A percentile compares a stretch with the other conserved stretches of the same genome.
Conservation (phyloP, 2,329 filamentous ascomycete species). For the Aspergillus pseudonomiae region DNA sequence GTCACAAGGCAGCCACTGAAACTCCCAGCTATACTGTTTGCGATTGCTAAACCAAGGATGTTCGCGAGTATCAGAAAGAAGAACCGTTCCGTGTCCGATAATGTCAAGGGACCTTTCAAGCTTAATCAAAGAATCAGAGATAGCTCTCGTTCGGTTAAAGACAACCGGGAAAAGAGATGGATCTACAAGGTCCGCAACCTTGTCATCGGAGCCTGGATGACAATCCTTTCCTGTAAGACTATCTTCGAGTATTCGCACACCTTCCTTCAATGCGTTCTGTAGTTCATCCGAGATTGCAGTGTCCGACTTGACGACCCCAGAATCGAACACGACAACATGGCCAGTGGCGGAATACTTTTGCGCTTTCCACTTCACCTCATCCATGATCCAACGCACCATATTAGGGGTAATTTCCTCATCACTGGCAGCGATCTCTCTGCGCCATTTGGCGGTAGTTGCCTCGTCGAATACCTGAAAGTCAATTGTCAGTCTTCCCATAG, state of each 20-base stretch:
- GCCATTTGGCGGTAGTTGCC: constrained; percentile 38
- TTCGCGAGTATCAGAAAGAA: constrained; percentile 1
- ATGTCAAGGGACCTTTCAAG: constrained; percentile 28
- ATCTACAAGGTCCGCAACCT: constrained; percentile 67
- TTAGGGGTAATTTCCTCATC: constrained; percentile 31
- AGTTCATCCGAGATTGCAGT: constrained; percentile 45
- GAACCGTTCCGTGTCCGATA: constrained; percentile 18
- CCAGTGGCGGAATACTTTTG: constrained; percentile 31
- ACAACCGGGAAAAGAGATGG: constrained; percentile 55
- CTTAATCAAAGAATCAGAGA: constrained; percentile 22
- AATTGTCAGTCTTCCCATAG: not conserved
- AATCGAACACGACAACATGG: constrained; percentile 49
- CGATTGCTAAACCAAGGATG: too few species aligned
- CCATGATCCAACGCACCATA: constrained; percentile 46
- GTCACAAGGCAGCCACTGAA: constrained; percentile 54
- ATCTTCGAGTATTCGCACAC: constrained; percentile 56
- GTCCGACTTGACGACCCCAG: constrained; percentile 58
- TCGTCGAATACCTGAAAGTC: constrained; percentile 35
- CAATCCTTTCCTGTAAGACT: constrained; percentile 56
- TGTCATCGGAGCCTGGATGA: constrained; percentile 61
- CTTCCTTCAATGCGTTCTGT: constrained; percentile 47
- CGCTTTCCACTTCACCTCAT: constrained; percentile 56
- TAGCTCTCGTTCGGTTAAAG: constrained; percentile 30
- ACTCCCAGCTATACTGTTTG: constrained; percentile 30
- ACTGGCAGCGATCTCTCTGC: constrained; percentile 23